Base-by-base conservation (phyloP, 2,329 filamentous ascomycete species). In the Nigrograna mackinnonii region DNA sequence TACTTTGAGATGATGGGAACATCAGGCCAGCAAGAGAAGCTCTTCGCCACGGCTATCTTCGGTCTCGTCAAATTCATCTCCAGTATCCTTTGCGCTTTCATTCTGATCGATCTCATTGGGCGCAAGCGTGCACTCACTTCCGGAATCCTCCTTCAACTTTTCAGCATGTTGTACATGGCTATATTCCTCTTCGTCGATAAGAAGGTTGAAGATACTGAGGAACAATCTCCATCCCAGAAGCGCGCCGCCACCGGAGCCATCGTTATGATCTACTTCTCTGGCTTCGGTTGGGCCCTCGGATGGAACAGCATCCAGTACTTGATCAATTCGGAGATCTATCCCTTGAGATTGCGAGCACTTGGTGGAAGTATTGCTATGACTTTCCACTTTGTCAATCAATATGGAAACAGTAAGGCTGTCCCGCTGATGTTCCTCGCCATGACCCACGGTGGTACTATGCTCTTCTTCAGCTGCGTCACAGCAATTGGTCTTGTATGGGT, bases 301-400 rank as follows among this genome's bases (percentile, higher is more conserved):
- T 91, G 83, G 85, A 89, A 89, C 70, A 81, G 77, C 1, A 86
- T 89, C 76, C 87, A 90, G 68, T 91, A 91, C 62, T 77, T 91
- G 4, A 79, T 91, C 42, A 89, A 86, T 12, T 85, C 86, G 1
- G 87, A 91, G 61, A 77, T 91, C 47, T 91, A 89, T 71, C 86
- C 87, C 1, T 76, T 91, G 7, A 79, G 86, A 3, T 83, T 91
- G 37, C 81, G 87, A 41, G 86, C 86, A 4, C 69, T 90, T 7
- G 82, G 84, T 16, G 86, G 85, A 0, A 86, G 82, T 0, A 76
- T 87, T 59, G 82, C 85, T 35, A 91, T 91, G 87, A 87, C 83
- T 0, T 78, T 90, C 45, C 87, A 91, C 67, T 91, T 91, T 60
- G 84, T 79, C 46, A 89, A 89, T 66, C 86, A 90, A 67, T 91